phyloP scores from a whole-genome alignment of 106 monocot genomes.

The Hemerocallis citrina region DNA sequence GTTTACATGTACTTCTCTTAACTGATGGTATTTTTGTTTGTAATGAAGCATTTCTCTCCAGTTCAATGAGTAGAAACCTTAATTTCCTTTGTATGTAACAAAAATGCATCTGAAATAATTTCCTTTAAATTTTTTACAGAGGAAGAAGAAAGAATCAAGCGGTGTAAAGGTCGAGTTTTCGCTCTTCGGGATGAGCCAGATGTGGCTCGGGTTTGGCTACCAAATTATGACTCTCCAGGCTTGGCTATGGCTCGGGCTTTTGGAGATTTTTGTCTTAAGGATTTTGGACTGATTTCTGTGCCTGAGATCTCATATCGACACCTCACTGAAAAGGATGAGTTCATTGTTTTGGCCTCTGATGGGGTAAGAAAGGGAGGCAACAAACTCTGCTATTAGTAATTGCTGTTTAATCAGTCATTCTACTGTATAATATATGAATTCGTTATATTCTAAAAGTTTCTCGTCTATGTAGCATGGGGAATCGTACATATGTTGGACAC shows the following conservation, averaged over 20 bases:
- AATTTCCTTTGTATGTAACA: too few relatives aligned
- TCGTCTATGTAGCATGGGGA: too few relatives aligned
- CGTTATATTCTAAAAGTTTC: too few relatives aligned
- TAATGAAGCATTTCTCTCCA: too few relatives aligned
- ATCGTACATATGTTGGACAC: too few relatives aligned
- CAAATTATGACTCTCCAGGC: slow-evolving; percentile 45
- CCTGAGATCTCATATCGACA: slow-evolving; percentile 38
- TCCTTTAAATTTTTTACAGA: slow-evolving; percentile 7
- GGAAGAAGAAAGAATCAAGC: slow-evolving; percentile 54
- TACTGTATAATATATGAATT: too few relatives aligned
- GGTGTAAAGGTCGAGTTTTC: slow-evolving; percentile 44
- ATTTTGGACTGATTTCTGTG: slow-evolving; percentile 27
- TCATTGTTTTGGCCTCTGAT: slow-evolving; percentile 50
- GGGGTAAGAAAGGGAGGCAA: slow-evolving; percentile 24
- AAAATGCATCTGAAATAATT: background rate
- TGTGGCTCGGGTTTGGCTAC: slow-evolving; percentile 52
- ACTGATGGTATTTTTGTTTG: too few relatives aligned
- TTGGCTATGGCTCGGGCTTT: slow-evolving; percentile 60
- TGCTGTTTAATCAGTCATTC: background rate
- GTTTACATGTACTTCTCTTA: too few relatives aligned
- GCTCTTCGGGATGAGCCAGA: slow-evolving; percentile 56
- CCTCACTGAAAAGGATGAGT: slow-evolving; percentile 40
- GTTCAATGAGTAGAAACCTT: too few relatives aligned
- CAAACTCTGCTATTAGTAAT: background rate
- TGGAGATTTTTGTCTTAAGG: slow-evolving; percentile 57